Conservation (phyloP, 2,329 filamentous ascomycete species). For the Thelonectria olida region DNA sequence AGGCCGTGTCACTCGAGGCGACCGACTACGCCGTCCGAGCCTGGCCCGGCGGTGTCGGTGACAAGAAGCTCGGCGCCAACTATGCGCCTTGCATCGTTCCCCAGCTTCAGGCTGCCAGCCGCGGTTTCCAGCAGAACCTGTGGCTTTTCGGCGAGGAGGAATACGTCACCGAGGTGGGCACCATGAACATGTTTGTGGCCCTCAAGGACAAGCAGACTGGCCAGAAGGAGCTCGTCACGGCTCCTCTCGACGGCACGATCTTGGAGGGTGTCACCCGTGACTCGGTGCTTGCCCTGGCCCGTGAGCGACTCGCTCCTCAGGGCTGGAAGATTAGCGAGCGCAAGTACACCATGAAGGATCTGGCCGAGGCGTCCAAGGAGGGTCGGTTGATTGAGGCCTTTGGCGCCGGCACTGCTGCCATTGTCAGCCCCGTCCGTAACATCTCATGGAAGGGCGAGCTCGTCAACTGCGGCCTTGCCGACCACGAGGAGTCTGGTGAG, state of each 20-base stretch:
- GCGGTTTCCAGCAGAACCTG: conserved; percentile 97
- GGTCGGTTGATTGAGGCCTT: conserved; percentile 93
- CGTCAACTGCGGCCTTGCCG: conserved; percentile 84
- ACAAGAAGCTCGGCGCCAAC: conserved; percentile 98
- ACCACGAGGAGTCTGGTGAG: conserved; percentile 86
- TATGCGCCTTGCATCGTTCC: conserved; percentile 99
- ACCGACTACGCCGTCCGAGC: conserved; percentile 96
- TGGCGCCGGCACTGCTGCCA: conserved; percentile 90
- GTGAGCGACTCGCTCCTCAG: conserved; percentile 82
- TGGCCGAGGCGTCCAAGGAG: conserved; percentile 82
- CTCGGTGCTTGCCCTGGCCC: conserved; percentile 85
- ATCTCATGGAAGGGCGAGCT: conserved; percentile 88
- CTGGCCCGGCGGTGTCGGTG: conserved; percentile 96
- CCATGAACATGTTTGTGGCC: conserved; percentile 97
- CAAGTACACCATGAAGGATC: conserved; percentile 90
- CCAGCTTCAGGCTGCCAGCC: conserved; percentile 88
- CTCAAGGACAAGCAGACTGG: conserved; percentile 87
- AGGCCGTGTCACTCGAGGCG: conserved; percentile 93
- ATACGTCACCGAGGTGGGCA: conserved; percentile 95
- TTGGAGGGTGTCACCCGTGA: conserved; percentile 94
- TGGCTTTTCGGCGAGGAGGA: conserved; percentile 98
- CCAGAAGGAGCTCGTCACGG: conserved; percentile 92
- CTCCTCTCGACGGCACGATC: conserved; percentile 95
- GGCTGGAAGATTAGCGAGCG: conserved; percentile 91
- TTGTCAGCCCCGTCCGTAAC: conserved; percentile 88